Evolutionary conservation across 2,329 filamentous ascomycete genomes (phyloP).

Genomic region (Penicillium capsulatum): DNA sequence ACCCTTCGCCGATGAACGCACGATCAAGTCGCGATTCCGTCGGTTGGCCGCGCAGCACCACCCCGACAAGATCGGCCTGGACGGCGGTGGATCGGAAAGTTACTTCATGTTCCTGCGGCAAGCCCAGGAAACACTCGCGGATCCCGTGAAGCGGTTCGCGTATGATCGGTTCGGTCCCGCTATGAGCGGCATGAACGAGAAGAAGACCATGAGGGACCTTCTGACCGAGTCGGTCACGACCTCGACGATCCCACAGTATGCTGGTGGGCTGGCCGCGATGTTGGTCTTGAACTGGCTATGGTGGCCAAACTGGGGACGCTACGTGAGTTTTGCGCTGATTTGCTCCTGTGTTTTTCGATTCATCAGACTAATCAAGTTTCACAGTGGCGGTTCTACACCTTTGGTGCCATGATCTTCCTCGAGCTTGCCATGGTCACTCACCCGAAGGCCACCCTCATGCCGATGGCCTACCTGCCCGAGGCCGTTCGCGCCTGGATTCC

Average conservation of each 20-base stretch:
- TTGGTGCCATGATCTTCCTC: conserved; percentile 53
- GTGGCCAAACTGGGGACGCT: conserved; percentile 43
- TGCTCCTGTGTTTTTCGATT: background rate
- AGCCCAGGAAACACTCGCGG: conserved; percentile 75
- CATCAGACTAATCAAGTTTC: conserved; percentile 8
- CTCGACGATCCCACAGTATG: conserved; percentile 37
- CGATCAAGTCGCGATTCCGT: conserved; percentile 80
- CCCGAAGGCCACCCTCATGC: conserved; percentile 41
- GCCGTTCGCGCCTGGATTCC: conserved; percentile 32
- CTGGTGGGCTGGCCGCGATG: conserved; percentile 35
- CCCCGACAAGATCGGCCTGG: conserved; percentile 69
- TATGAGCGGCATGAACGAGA: conserved; percentile 56
- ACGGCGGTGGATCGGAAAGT: conserved; percentile 40
- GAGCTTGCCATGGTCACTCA: conserved; percentile 57
- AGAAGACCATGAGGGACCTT: conserved; percentile 65
- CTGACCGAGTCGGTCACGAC: conserved; percentile 60
- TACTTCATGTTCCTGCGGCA: conserved; percentile 80
- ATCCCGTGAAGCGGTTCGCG: conserved; percentile 73
- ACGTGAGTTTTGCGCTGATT: conserved; percentile 34
- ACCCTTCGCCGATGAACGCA: conserved; percentile 64
- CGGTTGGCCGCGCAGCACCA: conserved; percentile 66
- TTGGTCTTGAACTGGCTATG: conserved; percentile 39
- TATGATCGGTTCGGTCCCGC: conserved; percentile 85
- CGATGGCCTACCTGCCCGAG: conserved; percentile 29
- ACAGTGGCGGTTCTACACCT: conserved; percentile 51